Evolutionary conservation across 225 moss, liverwort and hornwort genomes (phyloP).

Genomic region (Antitrichia curtipendula): DNA sequence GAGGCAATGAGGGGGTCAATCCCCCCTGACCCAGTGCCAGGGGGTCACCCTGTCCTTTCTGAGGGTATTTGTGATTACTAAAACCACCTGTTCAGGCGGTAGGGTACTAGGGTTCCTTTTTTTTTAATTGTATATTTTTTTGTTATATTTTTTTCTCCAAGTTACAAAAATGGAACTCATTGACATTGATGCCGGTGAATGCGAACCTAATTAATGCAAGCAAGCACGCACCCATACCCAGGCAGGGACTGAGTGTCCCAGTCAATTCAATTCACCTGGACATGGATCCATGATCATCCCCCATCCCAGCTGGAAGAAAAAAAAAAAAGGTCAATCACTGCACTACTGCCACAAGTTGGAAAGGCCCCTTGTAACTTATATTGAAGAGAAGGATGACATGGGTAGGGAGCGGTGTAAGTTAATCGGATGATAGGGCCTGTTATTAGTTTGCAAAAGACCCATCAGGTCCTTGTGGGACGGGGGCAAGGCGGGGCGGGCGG

Average conservation of each 20-base stretch:
- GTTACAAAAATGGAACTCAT: not conserved
- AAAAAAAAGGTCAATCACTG: not conserved
- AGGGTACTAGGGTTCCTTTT: no score
- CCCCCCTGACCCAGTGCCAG: no score
- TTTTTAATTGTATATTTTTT: no score
- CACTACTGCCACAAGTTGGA: not conserved
- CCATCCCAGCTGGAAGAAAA: not conserved
- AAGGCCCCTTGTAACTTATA: not conserved
- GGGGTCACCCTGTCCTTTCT: no score
- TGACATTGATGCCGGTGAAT: not conserved
- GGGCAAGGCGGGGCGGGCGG: no score
- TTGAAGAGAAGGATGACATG: not conserved
- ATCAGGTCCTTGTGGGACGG: no score
- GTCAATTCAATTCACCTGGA: not conserved
- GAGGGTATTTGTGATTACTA: no score
- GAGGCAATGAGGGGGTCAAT: no score
- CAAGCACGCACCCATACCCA: not conserved
- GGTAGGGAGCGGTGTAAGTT: not conserved
- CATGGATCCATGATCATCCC: not conserved
- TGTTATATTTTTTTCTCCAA: not conserved
- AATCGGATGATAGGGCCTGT: not conserved
- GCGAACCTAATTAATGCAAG: not conserved
- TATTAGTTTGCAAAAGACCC: not conserved
- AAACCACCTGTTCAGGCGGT: no score
- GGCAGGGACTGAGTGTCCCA: not conserved